Evolutionary conservation across 192 early-diverging fungal genomes (phyloP).

Genomic region (Phlyctochytrium bullatum): DNA sequence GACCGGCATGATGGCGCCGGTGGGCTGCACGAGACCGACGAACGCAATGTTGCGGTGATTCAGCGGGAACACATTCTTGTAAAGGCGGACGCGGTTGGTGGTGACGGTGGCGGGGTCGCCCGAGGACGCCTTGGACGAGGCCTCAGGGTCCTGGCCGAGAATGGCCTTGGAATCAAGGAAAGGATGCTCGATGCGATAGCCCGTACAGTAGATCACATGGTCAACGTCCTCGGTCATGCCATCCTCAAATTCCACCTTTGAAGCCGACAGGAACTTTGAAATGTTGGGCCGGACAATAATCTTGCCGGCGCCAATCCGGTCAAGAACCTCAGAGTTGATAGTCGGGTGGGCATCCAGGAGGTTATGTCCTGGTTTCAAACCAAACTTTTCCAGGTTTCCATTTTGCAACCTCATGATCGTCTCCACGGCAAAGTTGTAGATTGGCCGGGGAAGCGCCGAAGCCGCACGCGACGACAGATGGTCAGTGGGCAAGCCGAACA

Average conservation of each 20-base stretch:
- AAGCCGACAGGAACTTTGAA: slow-evolving; percentile 28
- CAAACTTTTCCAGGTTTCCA: slow-evolving; percentile 31
- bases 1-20: slow-evolving; percentile 55
- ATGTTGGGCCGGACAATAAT: slow-evolving; percentile 51
- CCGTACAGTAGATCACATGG: slow-evolving; percentile 60
- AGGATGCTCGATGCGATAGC: slow-evolving; percentile 52
- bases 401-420: slow-evolving; percentile 29
- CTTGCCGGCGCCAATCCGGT: slow-evolving; percentile 53
- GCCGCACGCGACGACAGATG: slow-evolving; percentile 41
- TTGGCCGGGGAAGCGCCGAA: slow-evolving; percentile 29
- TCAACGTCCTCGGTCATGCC: slow-evolving; percentile 54
- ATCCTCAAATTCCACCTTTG: slow-evolving; percentile 55
- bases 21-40: slow-evolving; percentile 52
- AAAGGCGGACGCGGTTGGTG: slow-evolving; percentile 48
- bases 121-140: neutral
- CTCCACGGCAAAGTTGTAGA: slow-evolving; percentile 37
- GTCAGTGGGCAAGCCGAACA: slow-evolving; percentile 51
- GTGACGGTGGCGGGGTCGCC: neutral
- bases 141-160: slow-evolving; percentile 26
- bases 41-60: slow-evolving; percentile 55
- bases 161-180: slow-evolving; percentile 49
- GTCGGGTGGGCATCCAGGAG: slow-evolving; percentile 44
- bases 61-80: slow-evolving; percentile 57
- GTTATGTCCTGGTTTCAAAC: slow-evolving; percentile 38
- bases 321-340: slow-evolving; percentile 46